Evolutionary conservation across 805 yeast genomes (phyloP), one percentile per base, ranked within the genome.

Genomic region (Candida takata): DNA sequence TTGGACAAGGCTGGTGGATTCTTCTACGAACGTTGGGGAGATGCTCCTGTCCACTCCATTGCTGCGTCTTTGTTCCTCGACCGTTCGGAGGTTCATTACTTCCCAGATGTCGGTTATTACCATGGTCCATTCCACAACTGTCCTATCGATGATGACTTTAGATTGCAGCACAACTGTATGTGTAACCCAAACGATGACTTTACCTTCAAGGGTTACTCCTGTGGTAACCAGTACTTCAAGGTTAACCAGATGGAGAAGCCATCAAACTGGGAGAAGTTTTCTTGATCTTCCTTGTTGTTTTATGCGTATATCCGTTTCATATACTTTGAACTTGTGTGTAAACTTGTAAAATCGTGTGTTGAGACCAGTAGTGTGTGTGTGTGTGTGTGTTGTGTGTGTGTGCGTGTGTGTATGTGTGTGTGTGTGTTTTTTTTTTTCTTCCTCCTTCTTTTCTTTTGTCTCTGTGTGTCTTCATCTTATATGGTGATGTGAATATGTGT

Each of bases 21-120:
- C 60, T 84, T 74, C 59, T 82, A 83, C 55, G 92, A 84, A 62
- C 69, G 95, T 48, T 85, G 95, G 95, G 95, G 95, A 30, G 95
- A 85, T 60, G 95, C 95, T 2, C 95, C 95, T 10, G 74, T 84
- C 9, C 94, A 84, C 60, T 75, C 94, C 1, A 71, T 84, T 36
- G 92, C 84, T 17, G 83, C 80, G 8, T 57, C 86, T 2, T 55
- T 81, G 33, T 72, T 82, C 53, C 57, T 79, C 34, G 71, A 74
- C 43, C 67, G 66, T 48, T 62, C 67, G 23, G 70, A 80, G 51
- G 47, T 84, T 21, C 87, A 81, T 56, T 81, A 72, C 64, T 81
- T 85, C 56, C 78, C 76, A 36, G 83, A 84, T 43, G 65, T 84
- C 31, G 95, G 94, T 13, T 84, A 84, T 57, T 70, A 65, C 52